Evolutionary conservation across 306 rosid genomes (phyloP).

Genomic region (Elaeagnus macrophylla): DNA sequence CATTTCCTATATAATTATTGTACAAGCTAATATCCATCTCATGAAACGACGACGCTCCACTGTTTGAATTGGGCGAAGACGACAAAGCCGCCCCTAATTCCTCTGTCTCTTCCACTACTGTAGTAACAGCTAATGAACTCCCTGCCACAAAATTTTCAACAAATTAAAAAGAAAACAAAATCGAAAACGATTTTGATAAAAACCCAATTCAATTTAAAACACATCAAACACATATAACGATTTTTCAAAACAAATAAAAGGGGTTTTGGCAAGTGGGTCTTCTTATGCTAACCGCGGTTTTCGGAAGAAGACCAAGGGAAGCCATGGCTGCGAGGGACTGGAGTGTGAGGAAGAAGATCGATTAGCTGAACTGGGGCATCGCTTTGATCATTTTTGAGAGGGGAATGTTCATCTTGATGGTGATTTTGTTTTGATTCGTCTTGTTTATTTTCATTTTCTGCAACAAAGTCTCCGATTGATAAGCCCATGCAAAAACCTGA

Average conservation of each 20-base stretch:
- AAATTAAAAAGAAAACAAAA: neutral
- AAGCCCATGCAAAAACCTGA: constrained; percentile 24
- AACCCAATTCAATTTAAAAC: neutral
- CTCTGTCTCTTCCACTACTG: constrained; percentile 6
- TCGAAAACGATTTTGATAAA: neutral
- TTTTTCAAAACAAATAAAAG: neutral
- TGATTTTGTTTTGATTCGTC: neutral
- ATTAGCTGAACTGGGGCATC: constrained; percentile 10
- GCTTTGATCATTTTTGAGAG: neutral
- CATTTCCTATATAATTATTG: constrained; percentile 6
- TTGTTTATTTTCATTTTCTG: neutral
- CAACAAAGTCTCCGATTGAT: constrained; percentile 20
- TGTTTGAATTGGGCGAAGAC: constrained; percentile 22
- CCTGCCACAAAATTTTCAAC: neutral
- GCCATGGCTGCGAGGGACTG: constrained; percentile 26
- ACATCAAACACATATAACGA: neutral
- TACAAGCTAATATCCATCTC: constrained; percentile 23
- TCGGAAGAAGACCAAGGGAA: constrained; percentile 27
- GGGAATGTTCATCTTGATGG: neutral
- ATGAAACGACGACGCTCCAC: constrained; percentile 31
- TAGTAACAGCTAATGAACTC: neutral
- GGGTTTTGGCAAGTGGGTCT: neutral
- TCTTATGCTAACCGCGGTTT: constrained; percentile 9
- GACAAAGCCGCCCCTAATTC: constrained; percentile 9
- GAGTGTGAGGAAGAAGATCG: constrained; percentile 32